Evolutionary conservation across 257 asterid genomes (phyloP).

Genomic region (Hygrophila difformis): DNA sequence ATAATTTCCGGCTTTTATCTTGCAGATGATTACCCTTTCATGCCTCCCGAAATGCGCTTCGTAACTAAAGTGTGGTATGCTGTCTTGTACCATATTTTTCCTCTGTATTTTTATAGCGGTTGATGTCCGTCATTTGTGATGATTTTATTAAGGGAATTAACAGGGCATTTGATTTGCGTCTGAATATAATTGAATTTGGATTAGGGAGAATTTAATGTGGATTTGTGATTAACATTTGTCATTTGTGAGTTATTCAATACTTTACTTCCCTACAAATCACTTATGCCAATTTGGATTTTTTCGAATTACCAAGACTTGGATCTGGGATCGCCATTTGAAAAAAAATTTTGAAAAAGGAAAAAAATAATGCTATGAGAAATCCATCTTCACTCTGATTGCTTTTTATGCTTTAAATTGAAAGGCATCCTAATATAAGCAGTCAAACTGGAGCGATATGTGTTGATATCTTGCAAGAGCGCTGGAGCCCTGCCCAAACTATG

Average conservation of each 20-base stretch:
- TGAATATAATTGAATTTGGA: too few relatives aligned
- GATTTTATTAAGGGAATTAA: not conserved
- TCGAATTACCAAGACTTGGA: too few relatives aligned
- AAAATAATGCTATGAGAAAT: constrained; percentile 9
- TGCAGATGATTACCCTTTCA: constrained; percentile 96
- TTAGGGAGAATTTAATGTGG: too few relatives aligned
- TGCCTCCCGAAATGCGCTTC: constrained; percentile 91
- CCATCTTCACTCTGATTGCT: constrained; percentile 12
- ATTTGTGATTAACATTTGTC: not conserved
- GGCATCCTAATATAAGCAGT: constrained; percentile 99
- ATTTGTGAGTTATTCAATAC: not conserved
- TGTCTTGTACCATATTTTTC: constrained; percentile 16
- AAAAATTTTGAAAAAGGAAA: too few relatives aligned
- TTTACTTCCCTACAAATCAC: not conserved
- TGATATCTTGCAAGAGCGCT: constrained; percentile 91
- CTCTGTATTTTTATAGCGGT: too few relatives aligned
- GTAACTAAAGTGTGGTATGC: constrained; percentile 97
- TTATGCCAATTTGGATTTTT: too few relatives aligned
- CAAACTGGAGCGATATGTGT: constrained; percentile 99
- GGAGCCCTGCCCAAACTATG: constrained; percentile 97
- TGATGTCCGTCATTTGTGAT: not conserved
- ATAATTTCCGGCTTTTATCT: not conserved
- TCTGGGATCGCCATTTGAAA: too few relatives aligned
- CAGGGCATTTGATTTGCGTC: not conserved
- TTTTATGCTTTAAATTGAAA: constrained; percentile 22